Conservation (phyloP, 768 basidiomycete species). For the Trichaptum fuscoviolaceum region DNA sequence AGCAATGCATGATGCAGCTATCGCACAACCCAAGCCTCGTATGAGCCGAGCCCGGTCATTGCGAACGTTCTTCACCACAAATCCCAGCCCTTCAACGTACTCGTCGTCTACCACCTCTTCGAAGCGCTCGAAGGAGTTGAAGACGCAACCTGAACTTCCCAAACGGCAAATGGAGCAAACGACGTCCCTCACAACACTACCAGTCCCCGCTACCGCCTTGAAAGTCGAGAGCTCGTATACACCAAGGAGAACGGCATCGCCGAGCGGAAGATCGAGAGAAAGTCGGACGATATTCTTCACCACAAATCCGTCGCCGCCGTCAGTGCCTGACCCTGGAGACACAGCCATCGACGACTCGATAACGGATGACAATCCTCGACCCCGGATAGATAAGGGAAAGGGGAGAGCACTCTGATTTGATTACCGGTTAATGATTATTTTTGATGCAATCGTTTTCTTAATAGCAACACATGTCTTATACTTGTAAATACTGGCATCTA, state of each 20-base stretch:
- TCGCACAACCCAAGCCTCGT: neutral
- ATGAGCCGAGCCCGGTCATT: neutral
- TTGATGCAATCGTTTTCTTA: neutral
- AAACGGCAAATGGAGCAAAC: neutral
- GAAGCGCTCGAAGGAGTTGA: conserved; percentile 1
- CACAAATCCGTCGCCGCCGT: neutral
- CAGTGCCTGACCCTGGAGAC: neutral
- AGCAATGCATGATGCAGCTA: neutral
- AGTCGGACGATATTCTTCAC: neutral
- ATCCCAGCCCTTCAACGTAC: neutral
- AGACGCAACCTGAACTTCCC: neutral
- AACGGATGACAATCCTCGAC: neutral
- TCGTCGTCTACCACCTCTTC: neutral
- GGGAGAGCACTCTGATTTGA: neutral
- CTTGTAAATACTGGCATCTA: neutral
- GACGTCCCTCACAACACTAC: neutral
- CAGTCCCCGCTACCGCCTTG: too few species aligned
- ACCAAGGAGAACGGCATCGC: neutral
- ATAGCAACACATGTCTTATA: neutral
- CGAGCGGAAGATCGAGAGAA: neutral
- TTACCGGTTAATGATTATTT: neutral
- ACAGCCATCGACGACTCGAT: neutral
- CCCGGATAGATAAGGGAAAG: neutral
- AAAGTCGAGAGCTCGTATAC: neutral
- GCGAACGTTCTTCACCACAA: neutral